Evolutionary conservation across 169 alveolate genomes (phyloP), one percentile per base, ranked within the genome.

Genomic region (Eimeria acervulina): DNA sequence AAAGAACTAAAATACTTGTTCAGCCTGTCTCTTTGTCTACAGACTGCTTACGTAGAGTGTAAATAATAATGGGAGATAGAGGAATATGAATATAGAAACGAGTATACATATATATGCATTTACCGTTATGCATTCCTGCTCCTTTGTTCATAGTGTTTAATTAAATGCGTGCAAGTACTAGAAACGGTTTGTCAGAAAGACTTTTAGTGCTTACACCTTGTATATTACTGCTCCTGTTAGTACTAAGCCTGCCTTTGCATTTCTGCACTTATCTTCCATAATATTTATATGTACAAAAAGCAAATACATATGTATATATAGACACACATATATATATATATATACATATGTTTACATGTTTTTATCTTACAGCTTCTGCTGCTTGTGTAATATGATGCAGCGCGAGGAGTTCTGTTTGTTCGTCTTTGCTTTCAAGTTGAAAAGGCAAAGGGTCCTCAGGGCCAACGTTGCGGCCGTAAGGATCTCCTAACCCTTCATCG

Each of bases 381-480:
- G 87, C 52, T n/a, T 76, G 13, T 0, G 52, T 33, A n/a, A 76
- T 76, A 17, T 76, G 52, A 31, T 42, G 87, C 21, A 76, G 59
- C 12, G 87, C 87, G 5, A 76, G 33, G 21, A 76, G 87, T 44
- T 76, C 87, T 15, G 87, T 21, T 21, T 76, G 87, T 44, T 76
- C 87, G 21, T 8, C 12, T 4, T 8, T 12, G 3, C 31, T 44
- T 6, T 44, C 87, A 40, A 38, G 2, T 12, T 33, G 61, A 38
- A 38, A 76, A 8, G 87, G 61, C 52, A 38, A 26, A 3, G 87
- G 59, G 63, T 28, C 63, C 26, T 76, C 59, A 26, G 52, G 87
- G 33, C 59, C 59, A 17, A 19, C 87, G 0, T 8, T 3, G 28
- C 63, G 38, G 10, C 21, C 87, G 33, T 76, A 28, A 4, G 59